These are phyloP conservation scores for Mrakia gelida DNA, from an alignment of 768 basidiomycete genomes.

Conservation along the genomic window DNA sequence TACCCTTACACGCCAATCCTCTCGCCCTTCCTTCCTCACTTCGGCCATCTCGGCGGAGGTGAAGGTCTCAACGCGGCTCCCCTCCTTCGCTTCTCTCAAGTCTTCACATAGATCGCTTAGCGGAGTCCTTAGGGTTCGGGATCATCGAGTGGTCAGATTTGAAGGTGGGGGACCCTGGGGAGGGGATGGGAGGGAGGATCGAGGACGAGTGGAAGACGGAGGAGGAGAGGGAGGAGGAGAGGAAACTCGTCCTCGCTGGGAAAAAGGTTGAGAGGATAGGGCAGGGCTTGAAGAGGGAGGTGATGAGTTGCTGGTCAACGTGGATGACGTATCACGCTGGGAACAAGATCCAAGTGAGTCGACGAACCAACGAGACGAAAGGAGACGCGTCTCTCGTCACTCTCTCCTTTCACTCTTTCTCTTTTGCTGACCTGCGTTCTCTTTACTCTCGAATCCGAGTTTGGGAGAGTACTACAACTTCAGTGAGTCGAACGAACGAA, in stretches of 20 bases:
- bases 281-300: background rate
- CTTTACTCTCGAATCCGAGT: too few species aligned
- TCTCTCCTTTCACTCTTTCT: too few species aligned
- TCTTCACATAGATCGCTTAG: background rate
- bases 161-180: background rate
- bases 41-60: background rate
- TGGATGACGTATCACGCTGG: background rate
- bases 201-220: background rate
- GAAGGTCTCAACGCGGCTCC: background rate
- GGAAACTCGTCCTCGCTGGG: background rate
- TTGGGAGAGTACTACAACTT: background rate
- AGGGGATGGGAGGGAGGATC: background rate
- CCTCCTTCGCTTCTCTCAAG: background rate
- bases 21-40: slow-evolving; percentile 1
- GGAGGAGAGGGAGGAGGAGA: background rate
- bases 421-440: background rate
- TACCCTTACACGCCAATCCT: background rate
- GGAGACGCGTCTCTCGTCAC: background rate
- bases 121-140: background rate
- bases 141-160: background rate
- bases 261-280: too few species aligned
- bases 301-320: background rate
- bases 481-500: too few species aligned
- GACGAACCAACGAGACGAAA: too few species aligned
- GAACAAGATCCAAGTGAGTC: too few species aligned